Base-by-base conservation (phyloP, 2,329 filamentous ascomycete species). In the Pseudogymnoascus sp. region DNA sequence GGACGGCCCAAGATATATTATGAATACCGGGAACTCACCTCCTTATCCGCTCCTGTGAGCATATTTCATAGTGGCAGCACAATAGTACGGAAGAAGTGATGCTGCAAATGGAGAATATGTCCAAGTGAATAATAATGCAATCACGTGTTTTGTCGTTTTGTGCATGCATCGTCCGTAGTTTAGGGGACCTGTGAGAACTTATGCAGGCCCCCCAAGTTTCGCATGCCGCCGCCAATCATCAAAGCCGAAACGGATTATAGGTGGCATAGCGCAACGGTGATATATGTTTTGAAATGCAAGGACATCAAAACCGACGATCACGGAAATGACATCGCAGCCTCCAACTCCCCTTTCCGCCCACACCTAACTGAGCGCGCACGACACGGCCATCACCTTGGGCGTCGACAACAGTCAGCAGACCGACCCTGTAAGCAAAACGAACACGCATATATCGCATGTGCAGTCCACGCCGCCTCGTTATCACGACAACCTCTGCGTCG, bases 241-340 rank as follows among this genome's bases (percentile, higher is more conserved):
- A 47, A 47, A 47, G 41, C 41, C 41, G 41, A 14, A 18, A n/a
- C 41, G 41, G 28, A 47, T 15, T 47, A 47, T 47, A 22, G 41
- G 41, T 47, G 41, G 41, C 41, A 47, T 47, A 47, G 41, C 41
- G 41, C 22, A 28, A 47, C 41, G 22, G 14, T 47, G 41, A 47
- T 47, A 47, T 47, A 47, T 47, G 41, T 47, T 47, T 28, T 47
- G 41, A 47, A 47, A 47, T 47, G 22, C 41, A 47, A 47, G 41
- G 41, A 15, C 41, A 28, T 47, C 22, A 47, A 47, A 47, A 47
- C 41, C 41, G 41, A 47, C 41, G 41, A 47, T 47, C 41, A 47
- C 41, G 41, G 41, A 47, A 47, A 47, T 47, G 41, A 47, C 41
- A 47, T 47, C 41, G 41, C 41, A 28, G 22, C 41, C 41, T 47